These are phyloP conservation scores for Cercis canadensis DNA, from an alignment of 306 rosid species.

Conservation along the genomic window DNA sequence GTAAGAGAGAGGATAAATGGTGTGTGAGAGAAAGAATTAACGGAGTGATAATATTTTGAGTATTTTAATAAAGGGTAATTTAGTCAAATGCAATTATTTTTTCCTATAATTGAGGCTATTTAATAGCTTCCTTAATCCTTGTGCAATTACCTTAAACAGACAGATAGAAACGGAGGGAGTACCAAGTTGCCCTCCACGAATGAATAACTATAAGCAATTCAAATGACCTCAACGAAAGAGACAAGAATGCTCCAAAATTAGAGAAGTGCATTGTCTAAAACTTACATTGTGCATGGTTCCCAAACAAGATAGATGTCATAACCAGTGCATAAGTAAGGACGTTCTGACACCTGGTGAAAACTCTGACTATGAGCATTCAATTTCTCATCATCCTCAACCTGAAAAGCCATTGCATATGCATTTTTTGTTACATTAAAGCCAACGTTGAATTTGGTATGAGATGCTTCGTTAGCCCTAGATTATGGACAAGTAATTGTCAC, in stretches of 20 bases:
- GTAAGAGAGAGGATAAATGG: too few species aligned
- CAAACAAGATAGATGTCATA: slow-evolving; percentile 91
- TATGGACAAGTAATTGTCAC: slow-evolving; percentile 5
- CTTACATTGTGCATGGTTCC: slow-evolving; percentile 98
- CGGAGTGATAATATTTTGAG: too few species aligned
- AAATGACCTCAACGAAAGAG: neutral
- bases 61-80: too few species aligned
- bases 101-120: too few species aligned
- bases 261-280: slow-evolving; percentile 19
- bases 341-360: slow-evolving; percentile 38
- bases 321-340: slow-evolving; percentile 92
- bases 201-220: slow-evolving; percentile 1
- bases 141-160: too few species aligned
- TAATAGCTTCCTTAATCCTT: too few species aligned
- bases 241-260: slow-evolving; percentile 26
- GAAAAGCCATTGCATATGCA: slow-evolving; percentile 39
- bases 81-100: too few species aligned
- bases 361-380: slow-evolving; percentile 40
- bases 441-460: slow-evolving; percentile 25
- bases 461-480: slow-evolving; percentile 25
- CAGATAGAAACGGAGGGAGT: too few species aligned
- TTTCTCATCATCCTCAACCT: slow-evolving; percentile 60
- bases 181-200: too few species aligned
- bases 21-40: too few species aligned
- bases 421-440: slow-evolving; percentile 26